Evolutionary conservation across 345 rosid species (phyloP).

Genomic region (Turnera subulata): DNA sequence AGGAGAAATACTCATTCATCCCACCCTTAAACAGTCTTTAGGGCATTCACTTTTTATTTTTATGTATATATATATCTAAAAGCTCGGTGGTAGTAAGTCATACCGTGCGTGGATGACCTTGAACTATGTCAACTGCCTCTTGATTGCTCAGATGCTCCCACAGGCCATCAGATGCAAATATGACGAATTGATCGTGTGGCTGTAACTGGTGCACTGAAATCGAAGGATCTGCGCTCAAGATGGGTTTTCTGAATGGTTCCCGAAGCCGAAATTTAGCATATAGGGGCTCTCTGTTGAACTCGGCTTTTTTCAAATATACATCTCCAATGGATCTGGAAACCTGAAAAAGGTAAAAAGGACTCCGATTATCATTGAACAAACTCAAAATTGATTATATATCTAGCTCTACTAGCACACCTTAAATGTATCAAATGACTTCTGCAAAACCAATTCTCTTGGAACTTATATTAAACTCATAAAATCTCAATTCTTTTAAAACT

Average conservation of each 20-base stretch:
- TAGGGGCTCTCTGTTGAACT: conserved; percentile 81
- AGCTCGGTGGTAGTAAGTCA: too few relatives aligned
- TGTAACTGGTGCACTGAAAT: conserved; percentile 59
- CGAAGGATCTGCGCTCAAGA: conserved; percentile 72
- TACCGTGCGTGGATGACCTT: conserved; percentile 58
- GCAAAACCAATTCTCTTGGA: too few relatives aligned
- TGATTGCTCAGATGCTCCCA: conserved; percentile 87
- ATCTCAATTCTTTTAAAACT: too few relatives aligned
- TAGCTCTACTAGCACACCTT: too few relatives aligned
- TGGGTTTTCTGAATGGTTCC: conserved; percentile 57
- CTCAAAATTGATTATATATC: neutral
- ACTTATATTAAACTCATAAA: too few relatives aligned
- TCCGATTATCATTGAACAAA: conserved; percentile 7
- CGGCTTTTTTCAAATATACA: conserved; percentile 71
- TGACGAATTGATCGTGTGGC: conserved; percentile 60
- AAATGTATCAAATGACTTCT: too few relatives aligned
- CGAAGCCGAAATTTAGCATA: conserved; percentile 62
- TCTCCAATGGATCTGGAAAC: conserved; percentile 84
- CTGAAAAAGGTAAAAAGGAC: conserved; percentile 33
- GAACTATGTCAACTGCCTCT: conserved; percentile 74
- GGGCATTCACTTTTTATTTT: too few relatives aligned
- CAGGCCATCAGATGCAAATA: conserved; percentile 83
- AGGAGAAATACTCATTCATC: too few relatives aligned
- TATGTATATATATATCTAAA: too few relatives aligned
- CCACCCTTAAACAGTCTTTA: too few relatives aligned